Evolutionary conservation across 495 filamentous ascomycete genomes (phyloP), one percentile per base, ranked within the genome.

Genomic region (Saxophila tyrrhenica): DNA sequence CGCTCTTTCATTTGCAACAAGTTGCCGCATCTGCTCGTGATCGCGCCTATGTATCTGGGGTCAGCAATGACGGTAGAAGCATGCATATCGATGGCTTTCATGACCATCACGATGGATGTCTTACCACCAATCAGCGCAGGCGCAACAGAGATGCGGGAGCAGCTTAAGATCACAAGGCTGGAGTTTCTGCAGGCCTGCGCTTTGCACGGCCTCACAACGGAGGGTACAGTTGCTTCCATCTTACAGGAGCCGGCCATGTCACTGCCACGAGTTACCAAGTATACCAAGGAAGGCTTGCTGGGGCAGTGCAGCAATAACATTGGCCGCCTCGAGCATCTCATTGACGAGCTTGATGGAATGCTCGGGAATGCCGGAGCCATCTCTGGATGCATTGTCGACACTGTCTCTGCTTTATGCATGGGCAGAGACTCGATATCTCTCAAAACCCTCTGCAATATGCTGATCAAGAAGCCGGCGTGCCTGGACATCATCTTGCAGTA

Each of bases 1-100:
- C 82, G 89, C 44, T 92, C 89, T 11, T 98, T 92, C 63, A 75
- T 97, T 2, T 85, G 92, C 54, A 97, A 98, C 72, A 95, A 95
- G 65, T 72, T 97, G 2, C 92, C 94, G 0, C 62, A 84, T 5
- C 82, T 96, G 20, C 73, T 98, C 10, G 72, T 76, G 10, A 77
- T 80, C 23, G 77, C 94, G 51, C 61, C 74, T 5, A 67, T 69
- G 8, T 73, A 78, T 3, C 73, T 80, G 7, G 87, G 85, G 68
- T 72, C 79, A 3, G 78, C 81, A 0, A 70, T 89, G 39, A 79
- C 83, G 5, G 68, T 86, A 46, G 86, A 92, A 63, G 71, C 81
- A 54, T 94, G 85, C 67, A 87, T 95, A 59, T 83, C 81, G 19
- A 80, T 87, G 64, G 89, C 88, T 0, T 78, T 91, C 44, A 86